phyloP scores from a whole-genome alignment of 139 green algal genomes.

The Coelastrella sp. region DNA sequence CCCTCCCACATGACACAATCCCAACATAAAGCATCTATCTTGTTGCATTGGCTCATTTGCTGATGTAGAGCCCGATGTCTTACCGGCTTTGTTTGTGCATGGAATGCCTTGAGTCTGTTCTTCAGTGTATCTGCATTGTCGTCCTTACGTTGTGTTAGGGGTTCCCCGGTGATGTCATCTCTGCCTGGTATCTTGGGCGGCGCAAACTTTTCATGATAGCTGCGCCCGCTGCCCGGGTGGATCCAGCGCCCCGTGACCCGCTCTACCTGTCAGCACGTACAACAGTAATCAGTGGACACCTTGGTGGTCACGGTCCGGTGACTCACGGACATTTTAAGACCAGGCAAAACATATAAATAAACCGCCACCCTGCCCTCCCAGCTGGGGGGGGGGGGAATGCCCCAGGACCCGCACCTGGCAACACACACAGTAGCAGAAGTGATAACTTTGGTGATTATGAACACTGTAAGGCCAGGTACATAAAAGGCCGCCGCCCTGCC shows the following conservation, averaged over 20 bases:
- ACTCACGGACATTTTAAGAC: background rate
- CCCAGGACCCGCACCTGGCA: too few relatives aligned
- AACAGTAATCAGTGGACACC: background rate
- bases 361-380: too few relatives aligned
- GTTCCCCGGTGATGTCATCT: slow-evolving; percentile 89
- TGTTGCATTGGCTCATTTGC: too few relatives aligned
- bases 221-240: slow-evolving; percentile 91
- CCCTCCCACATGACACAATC: too few relatives aligned
- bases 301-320: too few relatives aligned
- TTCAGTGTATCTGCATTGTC: slow-evolving; percentile 99
- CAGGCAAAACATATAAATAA: background rate
- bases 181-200: slow-evolving; percentile 51
- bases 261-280: slow-evolving; percentile 81
- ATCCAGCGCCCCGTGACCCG: slow-evolving; percentile 93
- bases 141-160: slow-evolving; percentile 96
- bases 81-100: slow-evolving; percentile 92
- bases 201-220: slow-evolving; percentile 93
- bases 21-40: too few relatives aligned
- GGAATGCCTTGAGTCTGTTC: slow-evolving; percentile 90
- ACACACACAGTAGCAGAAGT: too few relatives aligned
- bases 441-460: too few relatives aligned
- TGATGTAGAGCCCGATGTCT: background rate
- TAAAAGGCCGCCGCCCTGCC: too few relatives aligned
- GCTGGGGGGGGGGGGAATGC: too few relatives aligned
- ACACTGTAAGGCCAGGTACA: too few relatives aligned